A percentile compares a stretch with the other conserved stretches of the same genome.
Evolutionary conservation across 371 early-diverging fungal species (phyloP).

Genomic region (Gilbertella persicaria): DNA sequence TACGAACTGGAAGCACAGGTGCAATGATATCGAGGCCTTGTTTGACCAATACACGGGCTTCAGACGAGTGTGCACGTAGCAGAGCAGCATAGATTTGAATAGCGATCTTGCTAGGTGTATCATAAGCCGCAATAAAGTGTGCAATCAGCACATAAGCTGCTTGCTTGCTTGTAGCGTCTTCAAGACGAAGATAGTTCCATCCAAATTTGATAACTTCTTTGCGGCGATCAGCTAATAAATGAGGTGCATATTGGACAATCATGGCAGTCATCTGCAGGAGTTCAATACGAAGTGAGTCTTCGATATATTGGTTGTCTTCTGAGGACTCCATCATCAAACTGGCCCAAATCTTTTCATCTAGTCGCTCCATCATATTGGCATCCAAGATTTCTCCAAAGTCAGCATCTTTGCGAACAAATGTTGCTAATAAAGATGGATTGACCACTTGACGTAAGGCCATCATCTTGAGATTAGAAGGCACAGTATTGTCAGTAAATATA

Average conservation of each 20-base stretch:
- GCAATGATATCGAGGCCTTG: conserved; percentile 94
- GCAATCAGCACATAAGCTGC: conserved; percentile 93
- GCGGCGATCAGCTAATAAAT: conserved; percentile 75
- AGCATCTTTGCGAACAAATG: conserved; percentile 53
- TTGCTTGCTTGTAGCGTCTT: conserved; percentile 93
- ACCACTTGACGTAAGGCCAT: conserved; percentile 72
- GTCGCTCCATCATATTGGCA: conserved; percentile 62
- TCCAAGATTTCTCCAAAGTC: conserved; percentile 64
- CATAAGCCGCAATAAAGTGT: conserved; percentile 88
- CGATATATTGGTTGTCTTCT: conserved; percentile 55
- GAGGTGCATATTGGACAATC: conserved; percentile 82
- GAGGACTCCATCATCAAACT: conserved; percentile 59
- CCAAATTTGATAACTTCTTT: conserved; percentile 95
- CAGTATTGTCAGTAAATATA: conserved; percentile 49
- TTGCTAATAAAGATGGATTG: conserved; percentile 76
- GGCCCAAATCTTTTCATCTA: conserved; percentile 75
- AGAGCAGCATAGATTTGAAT: conserved; percentile 88
- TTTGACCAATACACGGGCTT: conserved; percentile 80
- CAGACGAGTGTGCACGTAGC: conserved; percentile 86
- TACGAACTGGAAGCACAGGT: conserved; percentile 84
- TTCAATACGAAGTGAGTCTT: conserved; percentile 84
- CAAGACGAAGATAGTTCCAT: conserved; percentile 87
- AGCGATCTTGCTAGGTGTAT: conserved; percentile 91
- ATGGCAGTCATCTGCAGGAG: conserved; percentile 90
- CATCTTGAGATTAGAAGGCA: conserved; percentile 61